Conservation (phyloP, 768 basidiomycete species). For the Termitomyces sp. region DNA sequence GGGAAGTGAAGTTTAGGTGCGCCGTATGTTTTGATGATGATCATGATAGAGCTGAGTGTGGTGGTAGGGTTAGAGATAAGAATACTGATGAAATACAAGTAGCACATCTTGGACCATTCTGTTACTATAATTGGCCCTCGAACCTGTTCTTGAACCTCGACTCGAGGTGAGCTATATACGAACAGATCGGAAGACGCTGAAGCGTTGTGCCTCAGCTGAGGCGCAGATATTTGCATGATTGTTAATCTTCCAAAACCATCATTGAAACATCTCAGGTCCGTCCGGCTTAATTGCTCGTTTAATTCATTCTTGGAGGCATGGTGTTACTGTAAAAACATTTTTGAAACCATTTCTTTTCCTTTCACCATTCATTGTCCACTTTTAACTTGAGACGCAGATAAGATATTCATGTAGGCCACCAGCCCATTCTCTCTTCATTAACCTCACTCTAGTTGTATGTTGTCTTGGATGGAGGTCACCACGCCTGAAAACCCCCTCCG, state of each 20-base stretch:
- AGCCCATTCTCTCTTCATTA: not conserved
- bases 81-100: not conserved
- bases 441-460: not conserved
- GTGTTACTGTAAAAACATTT: not conserved
- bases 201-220: conserved; percentile 3
- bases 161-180: conserved; percentile 2
- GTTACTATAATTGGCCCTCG: not conserved
- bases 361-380: not conserved
- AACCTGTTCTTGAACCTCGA: not conserved
- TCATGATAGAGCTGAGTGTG: not conserved
- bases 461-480: not conserved
- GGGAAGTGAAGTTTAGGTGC: not conserved
- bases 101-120: not conserved
- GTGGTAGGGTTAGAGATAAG: not conserved
- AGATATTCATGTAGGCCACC: not conserved
- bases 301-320: not conserved
- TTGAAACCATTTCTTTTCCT: not conserved
- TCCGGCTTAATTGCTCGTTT: not conserved
- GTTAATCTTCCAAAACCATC: not conserved
- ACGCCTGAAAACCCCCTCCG: not conserved
- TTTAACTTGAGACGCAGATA: not conserved
- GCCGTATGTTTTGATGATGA: not conserved
- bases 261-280: not conserved
- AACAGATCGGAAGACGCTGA: conserved; percentile 3
- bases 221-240: not conserved